Base-by-base conservation (phyloP, 2,329 filamentous ascomycete species). In the Cladophialophora psammophila region DNA sequence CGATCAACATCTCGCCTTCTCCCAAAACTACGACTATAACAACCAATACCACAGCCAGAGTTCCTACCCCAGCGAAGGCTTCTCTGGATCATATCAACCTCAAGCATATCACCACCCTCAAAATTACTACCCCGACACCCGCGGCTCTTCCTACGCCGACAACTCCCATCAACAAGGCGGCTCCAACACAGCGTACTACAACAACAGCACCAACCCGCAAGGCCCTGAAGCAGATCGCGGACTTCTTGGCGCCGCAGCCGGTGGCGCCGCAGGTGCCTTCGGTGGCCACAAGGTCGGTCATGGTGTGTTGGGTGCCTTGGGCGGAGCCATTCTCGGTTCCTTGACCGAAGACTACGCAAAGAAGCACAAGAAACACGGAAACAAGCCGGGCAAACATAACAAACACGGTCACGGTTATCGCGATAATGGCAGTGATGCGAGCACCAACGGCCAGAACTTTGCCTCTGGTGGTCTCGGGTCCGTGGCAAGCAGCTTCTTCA, bases 211-310 rank as follows among this genome's bases (percentile, higher is more conserved):
- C 18, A 50, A 58, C 34, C 32, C 42, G 5, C 58, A 63, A n/a
- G 66, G 66, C 40, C 45, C 78, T 55, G 83, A 85, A 63, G 84
- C 82, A 60, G 86, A 88, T 67, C 83, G 86, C 62, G 86, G 86
- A 34, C 77, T 88, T 9, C 82, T 85, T 71, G 85, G 86, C 52
- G 82, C 85, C 1, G 75, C 88, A 2, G 83, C 82, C n/a, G 87
- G 87, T 48, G 86, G 84, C 54, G 80, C 85, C 1, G 84, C 86
- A 1, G 87, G 87, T 1, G 84, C 83, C 67, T 83, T 84, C 67
- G 79, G 85, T 8, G 87, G 87, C 13, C 86, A 87, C 75, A 80
- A 85, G 71, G 83, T 80, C 36, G 79, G 85, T 20, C 85, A 87
- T 70, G 85, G 85, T 5, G 75, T 88, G 31, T 75, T 89, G 10